Evolutionary conservation across 352 stramenopile genomes (phyloP), one percentile per base, ranked within the genome.

Genomic region (Globisporangium echinulatum): DNA sequence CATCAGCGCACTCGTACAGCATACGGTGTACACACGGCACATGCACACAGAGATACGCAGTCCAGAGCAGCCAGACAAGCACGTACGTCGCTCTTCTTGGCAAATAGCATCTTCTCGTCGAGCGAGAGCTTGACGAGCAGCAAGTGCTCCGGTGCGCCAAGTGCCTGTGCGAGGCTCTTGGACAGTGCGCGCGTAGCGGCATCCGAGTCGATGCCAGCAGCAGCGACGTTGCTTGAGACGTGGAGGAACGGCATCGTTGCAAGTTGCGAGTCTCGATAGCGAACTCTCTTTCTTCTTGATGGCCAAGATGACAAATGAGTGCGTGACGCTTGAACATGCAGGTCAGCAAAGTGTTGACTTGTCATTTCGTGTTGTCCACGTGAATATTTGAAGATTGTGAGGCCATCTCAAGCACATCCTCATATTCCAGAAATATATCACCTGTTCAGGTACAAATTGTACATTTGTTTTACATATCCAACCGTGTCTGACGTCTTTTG

Each of bases 41-140:
- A 7, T 15, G 8, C 17, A 56, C 19, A 52, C 14, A 36, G 7
- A 49, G 13, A 25, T 25, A 2, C 19, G 19, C 19, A 25, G 19
- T 25, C 19, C 19, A 25, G 19, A 25, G 19, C 19, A 25, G 19
- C 1, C 19, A 11, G 7, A 44, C 40, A 44, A 7, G 1, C 8
- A 49, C 68, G 36, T 52, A 79, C 68, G 40, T 66, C 64, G 47
- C 63, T 59, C 38, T 61, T 68, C 38, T 58, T 60, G 36, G 68
- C 60, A 53, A 78, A 70, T 49, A 72, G 43, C 63, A 80, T 72
- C 43, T 64, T 58, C 54, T 57, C 55, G 47, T 74, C 70, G 38
- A 79, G 61, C 13, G 71, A 61, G 49, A 83, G 58, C 59, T 80
- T 63, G 44, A 69, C 74, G 69, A 83, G 77, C 33, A 76, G 49